Evolutionary conservation across 163 green algal genomes (phyloP), one percentile per base, ranked within the genome.

Genomic region (Volvox carteri): DNA sequence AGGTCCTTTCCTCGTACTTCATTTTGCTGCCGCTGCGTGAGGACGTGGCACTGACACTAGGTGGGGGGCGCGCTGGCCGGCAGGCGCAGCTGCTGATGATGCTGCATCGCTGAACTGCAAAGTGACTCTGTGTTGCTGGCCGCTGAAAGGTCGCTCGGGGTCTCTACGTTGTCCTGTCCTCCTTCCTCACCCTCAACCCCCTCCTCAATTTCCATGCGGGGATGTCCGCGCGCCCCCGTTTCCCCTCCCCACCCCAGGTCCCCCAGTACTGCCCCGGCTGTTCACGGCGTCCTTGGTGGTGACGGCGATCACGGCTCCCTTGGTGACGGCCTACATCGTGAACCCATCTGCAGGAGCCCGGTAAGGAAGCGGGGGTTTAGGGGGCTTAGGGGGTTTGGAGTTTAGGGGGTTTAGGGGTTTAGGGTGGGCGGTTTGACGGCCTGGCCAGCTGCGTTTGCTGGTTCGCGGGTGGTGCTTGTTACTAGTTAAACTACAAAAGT

Each of bases 1-100:
- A 87, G 81, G 46, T 87, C 28, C 65, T 87, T 23, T 46, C 46
- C 0, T 87, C 81, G 39, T 87, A 87, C 81, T 87, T 87, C 65
- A 87, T 87, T 16, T 48, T 87, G 21, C 48, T 87, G 33, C 81
- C 81, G 7, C 81, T 87, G 33, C 46, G 81, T 1, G 81, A 87
- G 33, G 81, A 87, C 33, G 81, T 87, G 81, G 81, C 81, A 21
- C 48, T 87, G 4, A 80, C 65, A 2, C 67, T 87, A 46, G 81
- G 81, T 87, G 65, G 11, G 81, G 42, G 25, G 4, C 2, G 11
- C 16, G 60, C 23, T 72, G 9, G 12, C 18, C 37, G 19, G 60
- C 23, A 39, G 60, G 60, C n/a, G n/a, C n/a, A n/a, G n/a, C n/a
- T n/a, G n/a, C n/a, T n/a, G n/a, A n/a, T n/a, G n/a, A n/a, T n/a